These are phyloP conservation scores for Aspergillus nidulans DNA, from an alignment of 495 filamentous ascomycete genomes.

Conservation along the genomic window DNA sequence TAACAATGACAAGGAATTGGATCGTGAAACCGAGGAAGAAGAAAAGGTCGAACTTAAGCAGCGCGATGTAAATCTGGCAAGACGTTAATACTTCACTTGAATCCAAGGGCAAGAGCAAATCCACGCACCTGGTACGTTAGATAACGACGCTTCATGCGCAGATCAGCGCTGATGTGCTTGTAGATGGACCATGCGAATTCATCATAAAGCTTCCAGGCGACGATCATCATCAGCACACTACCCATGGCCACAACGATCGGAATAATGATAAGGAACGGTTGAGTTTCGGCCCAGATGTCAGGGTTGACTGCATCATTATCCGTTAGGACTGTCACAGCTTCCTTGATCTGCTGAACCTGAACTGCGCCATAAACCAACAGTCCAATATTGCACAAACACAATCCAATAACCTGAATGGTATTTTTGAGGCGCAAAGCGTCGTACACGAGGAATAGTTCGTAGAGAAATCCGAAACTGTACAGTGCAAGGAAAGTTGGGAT, in stretches of 20 bases:
- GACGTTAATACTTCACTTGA: conserved; percentile 22
- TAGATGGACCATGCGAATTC: conserved; percentile 99
- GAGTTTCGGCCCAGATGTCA: conserved; percentile 59
- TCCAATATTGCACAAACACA: conserved; percentile 86
- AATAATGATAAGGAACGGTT: conserved; percentile 78
- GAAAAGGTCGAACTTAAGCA: conserved; percentile 99
- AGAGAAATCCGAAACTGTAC: conserved; percentile 96
- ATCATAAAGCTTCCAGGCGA: conserved; percentile 93
- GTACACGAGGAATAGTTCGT: conserved; percentile 82
- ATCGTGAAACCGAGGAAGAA: conserved; percentile 99
- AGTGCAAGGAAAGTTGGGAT: conserved; percentile 88
- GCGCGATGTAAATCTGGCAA: conserved; percentile 86
- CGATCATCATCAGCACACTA: conserved; percentile 64
- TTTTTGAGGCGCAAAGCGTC: conserved; percentile 94
- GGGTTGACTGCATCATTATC: conserved; percentile 29
- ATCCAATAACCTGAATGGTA: conserved; percentile 95
- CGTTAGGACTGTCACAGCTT: conserved; percentile 55
- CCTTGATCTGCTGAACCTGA: conserved; percentile 81
- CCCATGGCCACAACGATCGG: conserved; percentile 77
- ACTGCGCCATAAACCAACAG: conserved; percentile 89
- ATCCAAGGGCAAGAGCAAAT: neutral
- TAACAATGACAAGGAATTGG: conserved; percentile 92
- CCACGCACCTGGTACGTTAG: conserved; percentile 83
- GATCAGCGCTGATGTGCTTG: conserved; percentile 96
- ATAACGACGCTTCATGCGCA: conserved; percentile 94